Evolutionary conservation across 768 basidiomycete species (phyloP).

Genomic region (Boletales sp.): DNA sequence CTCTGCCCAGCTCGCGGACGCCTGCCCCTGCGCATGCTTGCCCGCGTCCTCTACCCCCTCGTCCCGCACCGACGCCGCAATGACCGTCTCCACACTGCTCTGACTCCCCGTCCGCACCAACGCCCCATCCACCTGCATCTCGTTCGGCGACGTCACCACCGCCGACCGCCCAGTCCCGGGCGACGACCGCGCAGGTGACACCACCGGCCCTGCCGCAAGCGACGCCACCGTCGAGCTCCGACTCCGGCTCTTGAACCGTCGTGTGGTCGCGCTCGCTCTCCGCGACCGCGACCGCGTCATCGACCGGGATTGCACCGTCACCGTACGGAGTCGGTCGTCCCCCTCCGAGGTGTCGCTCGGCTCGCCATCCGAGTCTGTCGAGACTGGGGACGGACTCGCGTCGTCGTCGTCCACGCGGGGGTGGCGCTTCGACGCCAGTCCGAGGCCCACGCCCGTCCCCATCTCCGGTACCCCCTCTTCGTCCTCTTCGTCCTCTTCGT

Average conservation of each 20-base stretch:
- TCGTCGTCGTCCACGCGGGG: constrained; percentile 43
- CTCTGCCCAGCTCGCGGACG: constrained; percentile 22
- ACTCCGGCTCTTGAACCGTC: constrained; percentile 41
- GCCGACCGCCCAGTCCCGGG: neutral
- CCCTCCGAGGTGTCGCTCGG: constrained; percentile 31
- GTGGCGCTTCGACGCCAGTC: neutral
- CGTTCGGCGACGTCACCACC: constrained; percentile 11
- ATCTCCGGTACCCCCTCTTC: constrained; percentile 25
- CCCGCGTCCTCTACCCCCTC: constrained; percentile 27
- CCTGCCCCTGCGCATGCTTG: constrained; percentile 23
- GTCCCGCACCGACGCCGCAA: constrained; percentile 47
- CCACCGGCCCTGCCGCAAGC: constrained; percentile 39
- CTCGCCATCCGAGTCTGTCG: constrained; percentile 59
- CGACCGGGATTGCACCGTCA: constrained; percentile 18
- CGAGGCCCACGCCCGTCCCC: neutral
- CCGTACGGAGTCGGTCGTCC: neutral
- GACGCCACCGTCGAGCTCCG: constrained; percentile 68
- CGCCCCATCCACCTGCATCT: constrained; percentile 2
- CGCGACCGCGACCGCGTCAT: constrained; percentile 30
- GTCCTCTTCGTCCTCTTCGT: constrained; percentile 51
- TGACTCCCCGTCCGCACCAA: constrained; percentile 51
- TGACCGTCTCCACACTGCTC: constrained; percentile 72
- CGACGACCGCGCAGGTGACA: constrained; percentile 17
- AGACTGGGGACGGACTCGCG: constrained; percentile 54
- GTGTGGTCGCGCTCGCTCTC: constrained; percentile 21